phyloP scores from a whole-genome alignment of 768 basidiomycete species.

The Arthromyces matolae region DNA sequence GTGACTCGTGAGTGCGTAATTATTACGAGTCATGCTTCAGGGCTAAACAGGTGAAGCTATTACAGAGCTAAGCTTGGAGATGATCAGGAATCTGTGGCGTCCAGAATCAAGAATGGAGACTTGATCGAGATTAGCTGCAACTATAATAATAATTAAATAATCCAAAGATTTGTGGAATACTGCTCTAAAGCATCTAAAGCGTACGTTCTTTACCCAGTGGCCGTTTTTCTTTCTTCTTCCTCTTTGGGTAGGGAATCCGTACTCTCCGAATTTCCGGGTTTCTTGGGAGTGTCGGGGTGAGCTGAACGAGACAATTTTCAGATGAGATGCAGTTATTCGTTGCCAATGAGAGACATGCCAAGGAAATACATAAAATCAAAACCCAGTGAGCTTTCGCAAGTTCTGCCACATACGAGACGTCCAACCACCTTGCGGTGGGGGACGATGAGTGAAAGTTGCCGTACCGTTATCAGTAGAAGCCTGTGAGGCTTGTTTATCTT shows the following conservation, averaged over 20 bases:
- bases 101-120: slow-evolving; percentile 2
- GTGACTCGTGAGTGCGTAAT: too few species aligned
- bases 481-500: slow-evolving; percentile 11
- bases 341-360: slow-evolving; percentile 43
- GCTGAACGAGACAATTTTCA: slow-evolving; percentile 24
- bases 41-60: slow-evolving; percentile 13
- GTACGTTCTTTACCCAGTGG: slow-evolving; percentile 47
- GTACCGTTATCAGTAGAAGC: slow-evolving; percentile 62
- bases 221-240: slow-evolving; percentile 46
- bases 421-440: slow-evolving; percentile 61
- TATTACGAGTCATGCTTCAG: slow-evolving; percentile 8
- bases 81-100: slow-evolving; percentile 17
- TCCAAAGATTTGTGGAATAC: too few species aligned
- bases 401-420: slow-evolving; percentile 65
- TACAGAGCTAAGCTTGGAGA: slow-evolving; percentile 2
- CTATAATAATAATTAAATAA: too few species aligned
- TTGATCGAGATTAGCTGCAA: neutral
- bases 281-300: slow-evolving; percentile 21
- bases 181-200: too few species aligned
- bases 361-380: slow-evolving; percentile 54
- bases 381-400: slow-evolving; percentile 65
- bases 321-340: slow-evolving; percentile 15
- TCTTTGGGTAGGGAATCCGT: slow-evolving; percentile 27
- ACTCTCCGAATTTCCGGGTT: slow-evolving; percentile 20
- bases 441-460: slow-evolving; percentile 59